These are phyloP conservation scores for Beauveria sp. DNA, from an alignment of 2,329 filamentous ascomycete genomes.

Conservation along the genomic window DNA sequence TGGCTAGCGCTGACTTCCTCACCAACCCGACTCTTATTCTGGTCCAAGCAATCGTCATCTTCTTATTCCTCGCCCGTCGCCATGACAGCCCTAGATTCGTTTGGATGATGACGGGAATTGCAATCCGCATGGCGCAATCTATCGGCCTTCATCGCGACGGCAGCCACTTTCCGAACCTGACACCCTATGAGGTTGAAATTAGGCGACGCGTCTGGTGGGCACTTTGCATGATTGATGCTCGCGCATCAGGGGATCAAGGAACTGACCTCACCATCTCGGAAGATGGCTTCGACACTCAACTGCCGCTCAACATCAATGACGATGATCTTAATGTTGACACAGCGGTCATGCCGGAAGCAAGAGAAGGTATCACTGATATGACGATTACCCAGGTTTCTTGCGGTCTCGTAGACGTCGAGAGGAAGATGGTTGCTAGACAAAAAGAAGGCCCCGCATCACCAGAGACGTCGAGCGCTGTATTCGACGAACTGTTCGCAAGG, in stretches of 20 bases:
- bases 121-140: conserved; percentile 47
- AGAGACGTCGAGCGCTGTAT: conserved; percentile 34
- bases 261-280: conserved; percentile 40
- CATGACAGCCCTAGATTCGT: conserved; percentile 46
- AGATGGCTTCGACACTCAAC: conserved; percentile 42
- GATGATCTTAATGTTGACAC: conserved; percentile 40
- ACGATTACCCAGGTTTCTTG: conserved; percentile 31
- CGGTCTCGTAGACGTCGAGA: conserved; percentile 27
- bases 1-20: conserved; percentile 55
- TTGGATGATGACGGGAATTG: conserved; percentile 57
- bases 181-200: conserved; percentile 55
- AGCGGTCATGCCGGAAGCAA: conserved; percentile 36
- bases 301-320: conserved; percentile 53
- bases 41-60: conserved; percentile 54
- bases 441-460: conserved; percentile 22
- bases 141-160: conserved; percentile 53
- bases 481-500: conserved; percentile 37
- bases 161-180: conserved; percentile 39
- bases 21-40: conserved; percentile 51
- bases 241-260: conserved; percentile 53
- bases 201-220: conserved; percentile 56
- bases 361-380: conserved; percentile 47
- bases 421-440: conserved; percentile 28
- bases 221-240: conserved; percentile 50
- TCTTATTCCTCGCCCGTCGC: conserved; percentile 45